phyloP scores from a whole-genome alignment of 2,329 filamentous ascomycete species.

The Alternaria arborescens region DNA sequence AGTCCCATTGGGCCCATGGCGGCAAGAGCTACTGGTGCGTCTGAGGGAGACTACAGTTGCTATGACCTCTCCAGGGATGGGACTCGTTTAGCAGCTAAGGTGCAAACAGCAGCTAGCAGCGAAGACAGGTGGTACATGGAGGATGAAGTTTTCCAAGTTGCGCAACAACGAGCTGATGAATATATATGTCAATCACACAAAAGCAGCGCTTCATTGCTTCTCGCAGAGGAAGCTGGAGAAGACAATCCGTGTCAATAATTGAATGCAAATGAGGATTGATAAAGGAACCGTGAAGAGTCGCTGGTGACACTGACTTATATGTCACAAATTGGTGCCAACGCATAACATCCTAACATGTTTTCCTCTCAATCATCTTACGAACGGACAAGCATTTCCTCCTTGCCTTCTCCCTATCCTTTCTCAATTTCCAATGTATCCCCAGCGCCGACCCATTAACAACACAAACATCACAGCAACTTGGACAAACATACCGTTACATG shows the following conservation, averaged over 20 bases:
- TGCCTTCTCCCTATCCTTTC: neutral
- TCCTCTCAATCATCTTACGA: neutral
- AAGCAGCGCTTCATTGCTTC: neutral
- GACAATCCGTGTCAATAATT: neutral
- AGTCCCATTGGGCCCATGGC: neutral
- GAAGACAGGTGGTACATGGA: neutral
- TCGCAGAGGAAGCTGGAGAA: neutral
- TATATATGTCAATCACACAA: neutral
- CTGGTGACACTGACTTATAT: neutral
- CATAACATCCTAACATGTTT: neutral
- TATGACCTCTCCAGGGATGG: neutral
- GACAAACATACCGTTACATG: neutral
- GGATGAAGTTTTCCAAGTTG: neutral
- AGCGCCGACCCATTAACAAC: neutral
- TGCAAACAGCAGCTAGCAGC: neutral
- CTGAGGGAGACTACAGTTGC: neutral
- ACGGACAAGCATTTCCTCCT: neutral
- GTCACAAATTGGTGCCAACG: neutral
- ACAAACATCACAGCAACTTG: neutral
- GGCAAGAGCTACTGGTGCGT: constrained; percentile 6
- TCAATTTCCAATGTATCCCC: neutral
- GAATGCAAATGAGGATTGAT: neutral
- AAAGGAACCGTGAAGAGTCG: neutral
- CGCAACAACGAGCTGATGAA: neutral
- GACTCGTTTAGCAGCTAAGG: neutral